A percentile compares a stretch with the other conserved stretches of the same genome.
These are phyloP conservation scores for Yamadazyma conglobata DNA, from an alignment of 1,139 yeast genomes.

Conservation along the genomic window DNA sequence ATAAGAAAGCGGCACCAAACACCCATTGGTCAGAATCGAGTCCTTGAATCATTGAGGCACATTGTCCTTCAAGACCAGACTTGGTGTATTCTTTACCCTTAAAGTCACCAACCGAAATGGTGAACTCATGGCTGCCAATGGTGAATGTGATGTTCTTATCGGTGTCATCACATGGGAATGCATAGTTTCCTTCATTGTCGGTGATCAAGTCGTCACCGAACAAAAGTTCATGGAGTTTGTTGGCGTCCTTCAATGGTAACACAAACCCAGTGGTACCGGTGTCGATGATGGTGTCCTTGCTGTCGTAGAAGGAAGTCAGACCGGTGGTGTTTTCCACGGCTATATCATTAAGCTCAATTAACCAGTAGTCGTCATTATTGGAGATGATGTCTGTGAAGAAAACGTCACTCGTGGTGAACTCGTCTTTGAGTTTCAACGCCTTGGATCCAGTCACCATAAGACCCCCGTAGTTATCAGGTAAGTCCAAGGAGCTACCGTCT, in stretches of 20 bases:
- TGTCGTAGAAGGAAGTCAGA: conserved; percentile 8
- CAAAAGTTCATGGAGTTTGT: conserved; percentile 39
- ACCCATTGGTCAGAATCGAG: conserved; percentile 40
- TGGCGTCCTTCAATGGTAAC: conserved; percentile 56
- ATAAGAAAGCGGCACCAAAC: conserved; percentile 60
- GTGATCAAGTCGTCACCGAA: conserved; percentile 48
- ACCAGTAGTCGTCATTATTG: conserved; percentile 50
- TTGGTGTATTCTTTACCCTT: conserved; percentile 45
- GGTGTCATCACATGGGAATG: conserved; percentile 54
- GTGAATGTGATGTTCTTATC: conserved; percentile 28
- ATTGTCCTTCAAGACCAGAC: conserved; percentile 42
- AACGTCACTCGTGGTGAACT: conserved; percentile 19
- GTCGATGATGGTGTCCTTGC: conserved; percentile 52
- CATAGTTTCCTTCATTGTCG: conserved; percentile 56
- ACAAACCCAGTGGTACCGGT: conserved; percentile 67
- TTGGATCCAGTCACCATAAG: conserved; percentile 24
- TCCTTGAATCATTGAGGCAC: conserved; percentile 69
- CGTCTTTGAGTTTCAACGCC: conserved; percentile 16
- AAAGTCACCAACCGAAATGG: conserved; percentile 43
- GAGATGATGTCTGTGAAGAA: conserved; percentile 37
- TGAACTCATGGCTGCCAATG: conserved; percentile 43
- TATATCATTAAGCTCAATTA: conserved; percentile 40
- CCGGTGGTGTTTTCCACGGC: conserved; percentile 15
- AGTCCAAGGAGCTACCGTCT: conserved; percentile 9
- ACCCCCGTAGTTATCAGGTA: conserved; percentile 23